Base-by-base conservation (phyloP, 2,329 filamentous ascomycete genomes). In the Dactylella cylindrospora region DNA sequence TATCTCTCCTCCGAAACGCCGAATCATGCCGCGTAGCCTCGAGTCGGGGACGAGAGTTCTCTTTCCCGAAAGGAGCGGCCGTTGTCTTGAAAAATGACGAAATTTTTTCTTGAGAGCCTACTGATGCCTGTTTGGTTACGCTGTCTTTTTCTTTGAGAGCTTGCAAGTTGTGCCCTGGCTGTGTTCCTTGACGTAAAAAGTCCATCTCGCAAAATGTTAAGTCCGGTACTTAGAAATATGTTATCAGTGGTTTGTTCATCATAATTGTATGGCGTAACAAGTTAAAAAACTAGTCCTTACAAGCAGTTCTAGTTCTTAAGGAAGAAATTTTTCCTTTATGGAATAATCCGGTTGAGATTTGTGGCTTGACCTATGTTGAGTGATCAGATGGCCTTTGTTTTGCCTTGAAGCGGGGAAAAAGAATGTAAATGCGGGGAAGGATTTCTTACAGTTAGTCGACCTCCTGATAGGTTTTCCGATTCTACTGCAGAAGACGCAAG, bases 401-500 rank as follows among this genome's bases (percentile, higher is more conserved):
- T 9, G 33, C 39, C 17, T 6, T 39, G 35, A 46, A 35, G 10
- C 28, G 15, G 7, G 20, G 9, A 40, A 39, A 10, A 45, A 15
- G 13, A 33, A 9, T n/a, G n/a, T 17, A 31, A 46, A 28, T 54
- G 49, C 43, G 57, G 57, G 49, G 57, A 62, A 50, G 22, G 25
- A 12, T 38, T 44, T 13, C 28, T 22, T 40, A 62, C 57, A 22
- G 43, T 62, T 32, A 62, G 19, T 23, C 57, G 50, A 15, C 36
- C 43, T 25, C 43, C 36, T 28, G 57, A 49, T 26, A 62, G 26
- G 44, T 50, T 19, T 28, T 44, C 49, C 20, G 57, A 62, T 41
- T 62, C 57, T 15, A 62, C 49, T 12, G 49, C 49, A n/a, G 57
- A 62, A 12, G 57, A 62, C 26, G 49, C 43, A 43, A 62, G 41